Percentiles rank a stretch among this genome's conserved stretches.
Conservation (phyloP, 306 rosid genomes). For the Sicyos edulis region DNA sequence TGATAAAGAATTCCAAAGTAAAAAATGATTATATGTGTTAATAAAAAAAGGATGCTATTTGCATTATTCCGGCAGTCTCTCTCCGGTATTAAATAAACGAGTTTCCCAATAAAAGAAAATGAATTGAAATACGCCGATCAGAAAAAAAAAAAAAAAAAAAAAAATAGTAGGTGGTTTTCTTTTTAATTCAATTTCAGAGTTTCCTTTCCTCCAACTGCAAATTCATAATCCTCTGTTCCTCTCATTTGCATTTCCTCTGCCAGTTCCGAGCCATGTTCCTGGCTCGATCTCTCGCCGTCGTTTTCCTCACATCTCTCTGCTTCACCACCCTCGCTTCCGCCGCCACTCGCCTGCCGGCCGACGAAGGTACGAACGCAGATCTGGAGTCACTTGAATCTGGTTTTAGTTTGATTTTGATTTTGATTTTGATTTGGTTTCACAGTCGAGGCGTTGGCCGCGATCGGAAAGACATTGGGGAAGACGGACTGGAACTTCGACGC, state of each 20-base stretch:
- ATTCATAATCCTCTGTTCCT: too few species aligned
- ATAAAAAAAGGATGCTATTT: too few species aligned
- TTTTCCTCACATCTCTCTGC: background rate
- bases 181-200: too few species aligned
- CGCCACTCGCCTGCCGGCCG: background rate
- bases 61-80: background rate
- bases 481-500: constrained; percentile 36
- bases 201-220: too few species aligned
- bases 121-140: background rate
- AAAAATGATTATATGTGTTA: too few species aligned
- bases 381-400: background rate
- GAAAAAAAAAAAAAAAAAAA: background rate
- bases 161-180: background rate
- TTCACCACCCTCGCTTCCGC: background rate
- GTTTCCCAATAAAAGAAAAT: too few species aligned
- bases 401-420: background rate
- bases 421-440: constrained; percentile 21
- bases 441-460: constrained; percentile 39
- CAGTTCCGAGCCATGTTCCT: background rate
- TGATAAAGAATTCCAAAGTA: too few species aligned
- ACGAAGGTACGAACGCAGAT: constrained; percentile 17
- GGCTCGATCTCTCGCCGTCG: background rate
- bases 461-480: constrained; percentile 46
- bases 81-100: background rate
- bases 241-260: too few species aligned